These are phyloP conservation scores for Plasmodium inui DNA, from an alignment of 169 alveolate species.

Conservation along the genomic window DNA sequence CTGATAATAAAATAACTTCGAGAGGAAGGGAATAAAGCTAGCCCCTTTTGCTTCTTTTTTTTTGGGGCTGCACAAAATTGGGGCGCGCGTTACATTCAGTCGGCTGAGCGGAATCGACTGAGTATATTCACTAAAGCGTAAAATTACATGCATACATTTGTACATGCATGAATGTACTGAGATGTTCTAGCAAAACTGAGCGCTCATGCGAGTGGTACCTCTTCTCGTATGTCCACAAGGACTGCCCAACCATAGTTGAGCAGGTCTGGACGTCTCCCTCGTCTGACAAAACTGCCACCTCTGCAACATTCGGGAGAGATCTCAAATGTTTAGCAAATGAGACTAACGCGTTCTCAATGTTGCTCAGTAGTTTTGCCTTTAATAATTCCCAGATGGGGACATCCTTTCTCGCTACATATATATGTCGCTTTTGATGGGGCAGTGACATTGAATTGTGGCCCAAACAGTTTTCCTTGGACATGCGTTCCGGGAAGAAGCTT, in stretches of 20 bases:
- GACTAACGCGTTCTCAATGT: neutral
- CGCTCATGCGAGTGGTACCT: neutral
- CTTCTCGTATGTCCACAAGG: neutral
- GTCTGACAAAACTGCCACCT: neutral
- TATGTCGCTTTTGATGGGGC: neutral
- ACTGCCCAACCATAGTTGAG: neutral
- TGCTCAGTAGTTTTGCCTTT: neutral
- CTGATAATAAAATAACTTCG: neutral
- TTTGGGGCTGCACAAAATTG: neutral
- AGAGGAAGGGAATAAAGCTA: neutral
- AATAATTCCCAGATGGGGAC: neutral
- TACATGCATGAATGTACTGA: neutral
- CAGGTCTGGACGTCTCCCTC: neutral
- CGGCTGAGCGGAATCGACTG: neutral
- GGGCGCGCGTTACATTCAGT: neutral
- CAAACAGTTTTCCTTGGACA: neutral
- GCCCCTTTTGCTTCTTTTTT: neutral
- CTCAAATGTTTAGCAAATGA: neutral
- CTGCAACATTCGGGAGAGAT: neutral
- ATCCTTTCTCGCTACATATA: neutral
- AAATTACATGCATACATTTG: neutral
- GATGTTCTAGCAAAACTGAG: neutral
- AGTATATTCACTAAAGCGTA: neutral
- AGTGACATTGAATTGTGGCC: neutral
- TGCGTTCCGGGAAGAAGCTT: neutral